Base-by-base conservation (phyloP, 495 filamentous ascomycete species). In the Oidiodendron maius region DNA sequence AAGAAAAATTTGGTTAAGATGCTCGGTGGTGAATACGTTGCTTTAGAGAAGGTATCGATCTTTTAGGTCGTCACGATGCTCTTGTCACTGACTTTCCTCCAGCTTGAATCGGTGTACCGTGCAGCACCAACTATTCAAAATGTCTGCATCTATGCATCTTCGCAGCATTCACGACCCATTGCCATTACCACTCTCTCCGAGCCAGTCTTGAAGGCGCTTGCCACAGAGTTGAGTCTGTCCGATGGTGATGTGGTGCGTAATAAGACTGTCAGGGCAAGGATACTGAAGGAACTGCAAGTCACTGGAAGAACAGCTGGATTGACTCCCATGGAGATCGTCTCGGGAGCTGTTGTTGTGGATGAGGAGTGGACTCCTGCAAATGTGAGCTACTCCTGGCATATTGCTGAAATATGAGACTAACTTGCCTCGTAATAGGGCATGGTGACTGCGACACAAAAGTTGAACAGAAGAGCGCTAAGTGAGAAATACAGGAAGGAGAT, bases 1-100 rank as follows among this genome's bases (percentile, higher is more conserved):
- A 96, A 95, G 86, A 96, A 96, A 83, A 96, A 96, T 67, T 67
- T 96, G 51, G 85, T 95, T 63, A 96, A 96, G 81, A 98, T 89
- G 1, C 74, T 87, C 41, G 88, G 90, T 63, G 93, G 93, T 58
- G 93, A 98, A 72, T 98, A 98, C 67, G 95, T 98, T 64, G 93
- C 93, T 25, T 76, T 98, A 15, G 93, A 98, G 80, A 98, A 98
- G 49, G 56, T 59, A 50, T n/a, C 2, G 44, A 24, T 1, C n/a
- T 15, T 3, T 10, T 17, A 0, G 22, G 12, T 22, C 4, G 84
- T 55, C 84, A 85, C 75, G 87, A 11, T 13, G 22, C 18, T 1
- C n/a, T n/a, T n/a, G n/a, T 11, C 4, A 28, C 44, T 53, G 25
- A 47, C 30, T 34, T n/a, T n/a, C 11, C 11, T 10, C 24, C n/a